Base-by-base conservation (phyloP, 2,329 filamentous ascomycete species). In the Pyrenochaeta sp. region DNA sequence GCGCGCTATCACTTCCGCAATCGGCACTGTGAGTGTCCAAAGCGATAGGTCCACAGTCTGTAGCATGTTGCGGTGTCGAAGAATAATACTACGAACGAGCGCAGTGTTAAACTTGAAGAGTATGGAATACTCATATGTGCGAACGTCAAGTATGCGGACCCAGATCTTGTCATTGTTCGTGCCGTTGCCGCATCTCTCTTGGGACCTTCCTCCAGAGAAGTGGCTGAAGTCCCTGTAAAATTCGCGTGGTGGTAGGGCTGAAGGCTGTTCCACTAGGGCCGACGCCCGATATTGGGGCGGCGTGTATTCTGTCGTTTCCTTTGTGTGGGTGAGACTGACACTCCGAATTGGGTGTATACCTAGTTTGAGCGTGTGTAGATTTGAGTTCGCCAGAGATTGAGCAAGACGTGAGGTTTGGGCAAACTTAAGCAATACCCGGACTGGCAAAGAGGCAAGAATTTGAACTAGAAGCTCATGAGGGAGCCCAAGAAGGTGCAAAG, bases 311-410 rank as follows among this genome's bases (percentile, higher is more conserved):
- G 23, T 9, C 23, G 23, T 27, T 5, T 27, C 23, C 23, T 5
- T 5, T 9, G 23, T 27, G 9, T 9, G 23, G 9, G 23, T 4
- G 23, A 27, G 23, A 9, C 23, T 9, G 23, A 33, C 36, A 46
- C 17, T 17, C n/a, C 15, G 11, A 49, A 11, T 39, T 17, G n/a
- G 85, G 86, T 0, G 88, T 82, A 86, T 92, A 32, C 79, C 88
- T 9, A 86, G 95, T 17, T 93, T 97, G 78, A 97, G 91, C 88
- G 80, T 87, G 37, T 69, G 67, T 4, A 76, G 58, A 44, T 65
- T 74, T 21, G 67, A 63, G 14, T 57, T 64, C 9, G 73, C 71
- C 11, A 77, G 61, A 4, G 37, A 35, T 32, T 70, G 67, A 20
- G 66, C 63, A 29, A 55, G 47, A 2, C 50, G 67, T 1, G 58